phyloP scores from a whole-genome alignment of 371 early-diverging fungal genomes.

The Blakeslea trispora region DNA sequence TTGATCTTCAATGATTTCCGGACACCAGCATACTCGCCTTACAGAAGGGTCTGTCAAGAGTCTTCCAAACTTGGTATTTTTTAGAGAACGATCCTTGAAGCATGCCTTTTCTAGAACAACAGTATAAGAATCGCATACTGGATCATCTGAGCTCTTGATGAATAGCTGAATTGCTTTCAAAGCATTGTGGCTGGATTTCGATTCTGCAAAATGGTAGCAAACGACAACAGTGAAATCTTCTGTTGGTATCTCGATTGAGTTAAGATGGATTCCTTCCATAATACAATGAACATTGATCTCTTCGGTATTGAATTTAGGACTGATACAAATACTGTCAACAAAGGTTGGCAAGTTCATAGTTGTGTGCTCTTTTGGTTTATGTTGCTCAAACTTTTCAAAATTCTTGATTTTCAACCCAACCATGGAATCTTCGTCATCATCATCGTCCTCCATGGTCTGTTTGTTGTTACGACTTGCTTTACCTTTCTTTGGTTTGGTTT shows the following conservation, averaged over 20 bases:
- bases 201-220: conserved; percentile 15
- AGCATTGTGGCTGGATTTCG: background rate
- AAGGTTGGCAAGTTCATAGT: background rate
- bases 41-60: conserved; percentile 31
- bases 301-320: background rate
- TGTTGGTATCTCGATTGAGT: conserved; percentile 11
- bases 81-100: background rate
- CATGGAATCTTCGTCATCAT: background rate
- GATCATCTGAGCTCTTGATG: conserved; percentile 5
- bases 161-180: conserved; percentile 37
- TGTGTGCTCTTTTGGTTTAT: background rate
- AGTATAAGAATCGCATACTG: conserved; percentile 30
- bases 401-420: background rate
- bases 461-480: background rate
- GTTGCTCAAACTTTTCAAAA: background rate
- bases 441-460: background rate
- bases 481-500: background rate
- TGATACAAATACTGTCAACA: conserved; percentile 8
- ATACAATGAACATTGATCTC: conserved; percentile 11
- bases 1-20: conserved; percentile 10
- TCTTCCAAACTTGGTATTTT: conserved; percentile 15
- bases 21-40: conserved; percentile 31
- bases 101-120: conserved; percentile 28
- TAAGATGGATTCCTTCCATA: conserved; percentile 11
- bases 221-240: conserved; percentile 17